Evolutionary conservation across 768 basidiomycete species (phyloP), one percentile per base, ranked within the genome.

Genomic region (Pleurotus pulmonarius): DNA sequence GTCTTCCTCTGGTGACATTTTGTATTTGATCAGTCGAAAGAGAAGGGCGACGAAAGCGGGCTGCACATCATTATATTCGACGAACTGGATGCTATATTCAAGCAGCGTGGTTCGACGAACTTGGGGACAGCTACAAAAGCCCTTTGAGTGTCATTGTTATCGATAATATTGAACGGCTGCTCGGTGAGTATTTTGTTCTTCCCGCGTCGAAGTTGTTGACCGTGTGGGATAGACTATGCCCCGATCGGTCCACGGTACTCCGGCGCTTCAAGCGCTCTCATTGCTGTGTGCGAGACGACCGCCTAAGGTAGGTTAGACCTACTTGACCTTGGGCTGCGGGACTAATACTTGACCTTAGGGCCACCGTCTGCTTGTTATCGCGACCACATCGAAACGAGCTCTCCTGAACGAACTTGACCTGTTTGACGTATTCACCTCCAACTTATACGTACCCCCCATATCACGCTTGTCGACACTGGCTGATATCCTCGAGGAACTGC

Each of bases 1-100:
- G 5, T 16, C 5, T 40, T 16, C 54, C 44, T 45, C 6, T 5
- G 22, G 22, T 12, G 12, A 18, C n/a, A 20, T 38, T 22, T 26
- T 56, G 40, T 11, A 47, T 37, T 54, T 47, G 13, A 24, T 12
- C 29, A 95, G 91, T 98, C 95, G 77, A 98, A 97, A 70, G 92
- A 91, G 62, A 98, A 98, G 71, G 92, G 88, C 5, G 96, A 98
- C 61, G 95, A 98, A 62, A 96, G 94, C 71, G 94, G 93, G 3
- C 73, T 99, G 46, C 97, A 99, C 66, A 98, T 99, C 75, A 98
- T 99, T 74, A 99, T 99, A 59, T 99, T 99, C 65, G 97, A 99
- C 69, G 97, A 99, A 72, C 72, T 99, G 63, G 97, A 99, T 66
- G 97, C 97, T 13, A 92, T 99, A 61, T 98, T 94, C 80, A 99